These are phyloP conservation scores for Daldinia decipiens DNA, from an alignment of 495 filamentous ascomycete genomes.

Conservation along the genomic window DNA sequence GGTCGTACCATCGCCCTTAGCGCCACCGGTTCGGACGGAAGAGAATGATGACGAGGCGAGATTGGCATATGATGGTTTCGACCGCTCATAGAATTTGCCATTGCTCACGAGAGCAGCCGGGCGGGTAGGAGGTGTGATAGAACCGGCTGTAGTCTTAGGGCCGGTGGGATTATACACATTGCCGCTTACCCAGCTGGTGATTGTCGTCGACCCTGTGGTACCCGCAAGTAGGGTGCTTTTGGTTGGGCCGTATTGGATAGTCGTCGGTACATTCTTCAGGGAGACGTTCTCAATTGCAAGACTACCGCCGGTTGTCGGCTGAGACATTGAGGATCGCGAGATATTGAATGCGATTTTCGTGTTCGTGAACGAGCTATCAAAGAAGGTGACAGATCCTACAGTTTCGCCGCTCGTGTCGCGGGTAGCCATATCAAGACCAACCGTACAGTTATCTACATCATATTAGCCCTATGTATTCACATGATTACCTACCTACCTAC, in stretches of 20 bases:
- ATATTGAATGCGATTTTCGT: constrained; percentile 64
- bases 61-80: constrained; percentile 76
- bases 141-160: constrained; percentile 49
- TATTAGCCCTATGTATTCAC: constrained; percentile 4
- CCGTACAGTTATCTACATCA: constrained; percentile 62
- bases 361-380: constrained; percentile 80
- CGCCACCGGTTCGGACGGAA: constrained; percentile 76
- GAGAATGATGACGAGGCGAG: constrained; percentile 66
- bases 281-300: constrained; percentile 72
- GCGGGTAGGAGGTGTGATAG: constrained; percentile 52
- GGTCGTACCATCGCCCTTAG: constrained; percentile 74
- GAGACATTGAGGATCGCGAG: constrained; percentile 61
- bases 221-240: constrained; percentile 65
- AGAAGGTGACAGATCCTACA: constrained; percentile 78
- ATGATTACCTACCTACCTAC: background rate
- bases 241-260: constrained; percentile 64
- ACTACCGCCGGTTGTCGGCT: constrained; percentile 59
- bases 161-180: constrained; percentile 55
- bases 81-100: constrained; percentile 65
- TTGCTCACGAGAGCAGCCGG: constrained; percentile 50
- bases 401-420: constrained; percentile 53
- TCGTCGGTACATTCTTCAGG: constrained; percentile 64
- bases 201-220: constrained; percentile 59
- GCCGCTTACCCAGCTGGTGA: constrained; percentile 59
- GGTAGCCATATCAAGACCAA: constrained; percentile 71